Base-by-base conservation (phyloP, 768 basidiomycete genomes). In the Naematelia aurantialba region DNA sequence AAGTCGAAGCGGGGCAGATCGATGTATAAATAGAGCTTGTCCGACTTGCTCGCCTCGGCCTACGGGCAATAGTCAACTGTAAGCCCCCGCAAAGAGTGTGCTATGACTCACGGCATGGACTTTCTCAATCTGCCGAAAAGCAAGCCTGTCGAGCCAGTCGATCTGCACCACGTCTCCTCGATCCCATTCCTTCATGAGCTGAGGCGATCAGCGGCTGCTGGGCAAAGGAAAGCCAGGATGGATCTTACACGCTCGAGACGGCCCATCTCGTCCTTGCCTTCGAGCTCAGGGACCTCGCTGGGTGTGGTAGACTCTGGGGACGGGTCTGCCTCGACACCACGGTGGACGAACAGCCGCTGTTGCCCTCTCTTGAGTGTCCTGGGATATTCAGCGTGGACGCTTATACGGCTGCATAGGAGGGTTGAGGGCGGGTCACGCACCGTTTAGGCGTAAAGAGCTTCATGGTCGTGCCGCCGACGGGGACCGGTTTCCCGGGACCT, bases 1-100 rank as follows among this genome's bases (percentile, higher is more conserved):
- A 97, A 97, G 73, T 98, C 94, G 72, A 98, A 99, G 31, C 91
- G 84, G 0, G 93, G 96, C 24, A 98, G 76, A 79, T 98, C 96
- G 45, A 98, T 86, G 76, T 98, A 98, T 11, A 98, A 83, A 75
- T 89, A 98, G n/a, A 98, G 81, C 68, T 91, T 89, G 59, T 92
- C 86, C 0, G 92, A 94, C 76, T 91, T 93, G 64, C 86, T 86
- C 0, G 91, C 85, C 77, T 96, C 93, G 4, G 86, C 86, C 91
- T 97, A 63, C 0, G n/a, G n/a, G n/a, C n/a, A n/a, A n/a, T 11
- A 25, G 45, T 59, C 52, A 55, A 52, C 58, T 5, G 2, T 4
- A 14, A 21, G 27, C 17, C 11, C 30, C n/a, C 27, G 5, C 21
- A 1, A 46, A 10, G 46, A 31, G 14, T 66, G 19, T n/a, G n/a